phyloP scores from a whole-genome alignment of 805 yeast genomes.

The Nakazawaea sp. region DNA sequence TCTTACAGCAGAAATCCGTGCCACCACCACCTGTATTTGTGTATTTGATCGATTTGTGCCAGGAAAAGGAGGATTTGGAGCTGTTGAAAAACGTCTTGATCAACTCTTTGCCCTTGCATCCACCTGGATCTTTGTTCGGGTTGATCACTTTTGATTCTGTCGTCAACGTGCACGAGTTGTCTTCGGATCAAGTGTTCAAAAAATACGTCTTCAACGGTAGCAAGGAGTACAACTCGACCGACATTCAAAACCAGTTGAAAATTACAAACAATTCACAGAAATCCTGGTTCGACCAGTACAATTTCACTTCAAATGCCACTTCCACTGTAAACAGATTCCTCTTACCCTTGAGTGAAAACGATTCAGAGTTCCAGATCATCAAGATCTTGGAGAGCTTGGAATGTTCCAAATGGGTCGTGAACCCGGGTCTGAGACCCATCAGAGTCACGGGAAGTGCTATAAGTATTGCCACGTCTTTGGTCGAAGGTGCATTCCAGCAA shows the following conservation, averaged over 20 bases:
- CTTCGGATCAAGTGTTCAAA: conserved; percentile 60
- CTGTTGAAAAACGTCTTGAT: conserved; percentile 78
- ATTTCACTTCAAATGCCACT: conserved; percentile 18
- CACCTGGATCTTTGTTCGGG: conserved; percentile 86
- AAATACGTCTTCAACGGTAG: conserved; percentile 85
- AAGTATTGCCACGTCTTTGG: conserved; percentile 72
- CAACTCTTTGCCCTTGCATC: conserved; percentile 69
- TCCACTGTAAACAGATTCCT: conserved; percentile 34
- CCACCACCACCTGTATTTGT: conserved; percentile 83
- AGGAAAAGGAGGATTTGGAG: conserved; percentile 79
- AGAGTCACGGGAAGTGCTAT: conserved; percentile 93
- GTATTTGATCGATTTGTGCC: conserved; percentile 83
- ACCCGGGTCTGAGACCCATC: conserved; percentile 75
- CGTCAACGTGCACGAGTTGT: conserved; percentile 83
- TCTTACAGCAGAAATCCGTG: conserved; percentile 49
- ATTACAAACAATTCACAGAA: conserved; percentile 27
- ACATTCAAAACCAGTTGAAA: conserved; percentile 29
- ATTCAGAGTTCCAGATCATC: conserved; percentile 77
- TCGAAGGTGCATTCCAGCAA: conserved; percentile 78
- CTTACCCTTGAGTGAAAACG: conserved; percentile 26
- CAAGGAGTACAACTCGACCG: conserved; percentile 55
- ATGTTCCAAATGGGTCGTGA: conserved; percentile 66
- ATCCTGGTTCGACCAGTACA: conserved; percentile 34
- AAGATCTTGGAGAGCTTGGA: conserved; percentile 71
- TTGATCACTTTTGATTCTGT: conserved; percentile 85